Percentiles rank a stretch among this genome's conserved stretches.
phyloP scores from a whole-genome alignment of 2,329 filamentous ascomycete genomes.

The Myotisia sp. region DNA sequence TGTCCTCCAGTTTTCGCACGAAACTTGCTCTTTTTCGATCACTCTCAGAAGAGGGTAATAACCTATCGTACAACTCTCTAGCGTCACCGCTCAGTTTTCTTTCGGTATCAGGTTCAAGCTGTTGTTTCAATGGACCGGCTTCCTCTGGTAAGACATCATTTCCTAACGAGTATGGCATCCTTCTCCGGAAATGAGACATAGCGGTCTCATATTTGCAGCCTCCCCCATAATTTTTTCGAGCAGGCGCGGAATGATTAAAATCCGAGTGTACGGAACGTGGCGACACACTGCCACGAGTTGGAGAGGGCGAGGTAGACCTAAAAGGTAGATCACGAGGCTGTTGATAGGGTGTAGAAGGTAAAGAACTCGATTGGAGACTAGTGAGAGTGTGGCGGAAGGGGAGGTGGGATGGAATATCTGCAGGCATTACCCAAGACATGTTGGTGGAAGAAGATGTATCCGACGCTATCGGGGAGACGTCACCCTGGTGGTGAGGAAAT shows the following conservation, averaged over 20 bases:
- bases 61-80: conserved; percentile 65
- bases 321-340: conserved; percentile 70
- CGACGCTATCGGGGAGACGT: conserved; percentile 30
- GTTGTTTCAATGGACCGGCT: conserved; percentile 54
- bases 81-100: conserved; percentile 66
- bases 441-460: conserved; percentile 21
- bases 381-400: conserved; percentile 37
- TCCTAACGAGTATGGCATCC: conserved; percentile 88
- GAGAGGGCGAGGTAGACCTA: conserved; percentile 61
- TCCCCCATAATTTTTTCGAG: conserved; percentile 49
- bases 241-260: conserved; percentile 59
- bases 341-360: conserved; percentile 86
- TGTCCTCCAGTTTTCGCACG: conserved; percentile 71
- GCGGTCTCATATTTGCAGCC: conserved; percentile 83
- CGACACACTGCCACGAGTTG: conserved; percentile 62
- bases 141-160: conserved; percentile 60
- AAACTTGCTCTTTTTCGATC: conserved; percentile 61
- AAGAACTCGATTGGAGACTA: conserved; percentile 66
- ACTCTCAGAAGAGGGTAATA: conserved; percentile 69
- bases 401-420: conserved; percentile 23
- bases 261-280: conserved; percentile 85
- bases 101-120: conserved; percentile 58
- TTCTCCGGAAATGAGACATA: conserved; percentile 62
- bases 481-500: conserved; percentile 26
- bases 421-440: conserved; percentile 29